A percentile compares a stretch with the other conserved stretches of the same genome.
These are phyloP conservation scores for Aspergillus conjunctus DNA, from an alignment of 495 filamentous ascomycete genomes.

Conservation along the genomic window DNA sequence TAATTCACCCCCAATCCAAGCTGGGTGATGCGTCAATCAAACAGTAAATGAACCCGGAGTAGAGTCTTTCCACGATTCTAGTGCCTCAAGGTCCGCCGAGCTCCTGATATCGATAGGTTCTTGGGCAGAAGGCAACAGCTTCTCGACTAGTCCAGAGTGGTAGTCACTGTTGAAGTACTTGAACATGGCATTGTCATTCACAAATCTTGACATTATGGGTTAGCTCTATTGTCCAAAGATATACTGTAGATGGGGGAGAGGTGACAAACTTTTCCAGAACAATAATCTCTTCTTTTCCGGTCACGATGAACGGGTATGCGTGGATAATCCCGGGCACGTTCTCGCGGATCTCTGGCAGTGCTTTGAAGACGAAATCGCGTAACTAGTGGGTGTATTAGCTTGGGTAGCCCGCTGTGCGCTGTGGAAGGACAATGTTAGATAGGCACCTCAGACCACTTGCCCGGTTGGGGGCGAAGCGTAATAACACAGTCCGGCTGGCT, in stretches of 20 bases:
- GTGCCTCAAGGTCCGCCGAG: background rate
- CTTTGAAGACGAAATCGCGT: background rate
- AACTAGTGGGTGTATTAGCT: background rate
- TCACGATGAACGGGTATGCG: background rate
- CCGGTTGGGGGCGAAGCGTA: background rate
- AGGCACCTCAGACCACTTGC: background rate
- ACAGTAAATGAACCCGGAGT: background rate
- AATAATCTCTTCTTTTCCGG: conserved; percentile 2
- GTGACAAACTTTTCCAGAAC: background rate
- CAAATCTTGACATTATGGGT: background rate
- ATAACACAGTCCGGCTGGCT: conserved; percentile 2
- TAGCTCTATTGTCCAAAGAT: background rate
- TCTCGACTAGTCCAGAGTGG: background rate
- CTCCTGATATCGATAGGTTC: conserved; percentile 4
- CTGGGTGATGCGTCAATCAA: background rate
- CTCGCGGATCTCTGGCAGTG: background rate
- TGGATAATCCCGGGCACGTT: background rate
- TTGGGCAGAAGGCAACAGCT: background rate
- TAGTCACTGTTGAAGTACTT: conserved; percentile 6
- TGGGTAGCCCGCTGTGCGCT: background rate
- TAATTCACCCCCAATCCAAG: too few relatives aligned
- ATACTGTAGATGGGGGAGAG: background rate
- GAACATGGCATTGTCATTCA: background rate
- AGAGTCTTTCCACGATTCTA: background rate
- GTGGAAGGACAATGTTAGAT: background rate